These are phyloP conservation scores for Alternaria panax DNA, from an alignment of 2,329 filamentous ascomycete species.

Conservation along the genomic window DNA sequence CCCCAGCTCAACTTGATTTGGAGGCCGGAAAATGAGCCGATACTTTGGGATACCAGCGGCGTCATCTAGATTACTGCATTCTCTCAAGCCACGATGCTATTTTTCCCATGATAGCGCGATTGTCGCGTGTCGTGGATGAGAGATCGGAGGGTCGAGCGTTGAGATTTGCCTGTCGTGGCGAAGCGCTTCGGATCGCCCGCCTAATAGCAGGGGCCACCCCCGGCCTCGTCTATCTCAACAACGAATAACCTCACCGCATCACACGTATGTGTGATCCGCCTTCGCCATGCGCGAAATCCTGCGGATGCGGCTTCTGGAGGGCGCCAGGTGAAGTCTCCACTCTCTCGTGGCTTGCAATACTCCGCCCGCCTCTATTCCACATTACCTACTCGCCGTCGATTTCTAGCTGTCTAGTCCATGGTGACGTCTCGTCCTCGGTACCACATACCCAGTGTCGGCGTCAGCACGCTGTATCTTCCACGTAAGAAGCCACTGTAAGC, in stretches of 20 bases:
- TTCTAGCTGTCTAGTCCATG: slow-evolving; percentile 5
- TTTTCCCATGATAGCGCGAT: slow-evolving; percentile 21
- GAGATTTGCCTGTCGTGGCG: slow-evolving; percentile 23
- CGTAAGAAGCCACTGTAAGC: slow-evolving; percentile 19
- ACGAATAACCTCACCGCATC: slow-evolving; percentile 33
- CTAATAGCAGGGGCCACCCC: slow-evolving; percentile 22
- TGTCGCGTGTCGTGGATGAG: slow-evolving; percentile 29
- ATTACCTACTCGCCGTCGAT: slow-evolving; percentile 3
- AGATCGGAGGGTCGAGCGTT: slow-evolving; percentile 11
- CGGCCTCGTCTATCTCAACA: slow-evolving; percentile 18
- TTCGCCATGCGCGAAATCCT: slow-evolving; percentile 15
- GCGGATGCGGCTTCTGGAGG: slow-evolving; percentile 23
- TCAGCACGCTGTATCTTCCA: slow-evolving; percentile 21
- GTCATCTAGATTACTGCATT: slow-evolving; percentile 18
- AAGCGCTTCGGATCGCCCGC: slow-evolving; percentile 26
- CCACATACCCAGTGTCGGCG: slow-evolving; percentile 13
- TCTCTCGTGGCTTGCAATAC: slow-evolving; percentile 23
- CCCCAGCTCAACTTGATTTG: slow-evolving; percentile 36
- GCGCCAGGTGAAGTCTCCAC: slow-evolving; percentile 19
- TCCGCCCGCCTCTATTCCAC: slow-evolving; percentile 13
- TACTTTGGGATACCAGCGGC: slow-evolving; percentile 25
- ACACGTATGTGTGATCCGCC: slow-evolving; percentile 23
- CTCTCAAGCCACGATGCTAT: slow-evolving; percentile 4
- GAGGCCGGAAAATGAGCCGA: slow-evolving; percentile 33
- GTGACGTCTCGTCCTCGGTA: slow-evolving; percentile 26